A percentile compares a stretch with the other conserved stretches of the same genome.
phyloP scores from a whole-genome alignment of 208 protist genomes.

The Porcisia hertigi region DNA sequence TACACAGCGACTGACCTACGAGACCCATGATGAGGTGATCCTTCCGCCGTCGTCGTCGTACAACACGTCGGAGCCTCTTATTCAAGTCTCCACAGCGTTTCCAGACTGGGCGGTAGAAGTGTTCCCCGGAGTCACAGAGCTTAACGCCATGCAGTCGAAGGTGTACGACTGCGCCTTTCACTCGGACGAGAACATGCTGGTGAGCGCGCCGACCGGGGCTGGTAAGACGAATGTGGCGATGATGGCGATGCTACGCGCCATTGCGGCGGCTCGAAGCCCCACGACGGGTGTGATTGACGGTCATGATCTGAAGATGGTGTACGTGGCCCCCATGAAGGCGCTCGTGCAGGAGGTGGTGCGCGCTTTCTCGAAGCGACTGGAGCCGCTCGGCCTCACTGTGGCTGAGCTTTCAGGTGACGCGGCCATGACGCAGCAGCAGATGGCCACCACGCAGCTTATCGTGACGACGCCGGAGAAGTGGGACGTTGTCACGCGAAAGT shows the following conservation, averaged over 20 bases:
- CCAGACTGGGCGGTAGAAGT: conserved; percentile 65
- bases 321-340: conserved; percentile 99
- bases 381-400: conserved; percentile 94
- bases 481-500: conserved; percentile 99
- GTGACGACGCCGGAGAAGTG: conserved; percentile 99
- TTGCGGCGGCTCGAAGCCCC: conserved; percentile 37
- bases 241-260: conserved; percentile 96
- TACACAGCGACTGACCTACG: conserved; percentile 70
- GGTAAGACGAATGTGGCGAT: conserved; percentile 99
- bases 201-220: conserved; percentile 98
- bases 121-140: conserved; percentile 64
- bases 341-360: conserved; percentile 99
- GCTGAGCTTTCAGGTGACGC: conserved; percentile 98
- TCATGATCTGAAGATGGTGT: conserved; percentile 98
- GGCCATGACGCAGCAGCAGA: conserved; percentile 95
- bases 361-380: conserved; percentile 95
- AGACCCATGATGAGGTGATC: conserved; percentile 86
- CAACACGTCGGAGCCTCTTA: conserved; percentile 42
- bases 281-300: conserved; percentile 20
- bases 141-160: conserved; percentile 97
- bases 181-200: conserved; percentile 97
- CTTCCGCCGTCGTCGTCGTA: conserved; percentile 69
- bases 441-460: conserved; percentile 97
- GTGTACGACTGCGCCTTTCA: conserved; percentile 95
- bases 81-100: conserved; percentile 41